Evolutionary conservation across 1,284 basidiomycete species (phyloP), one percentile per base, ranked within the genome.

Genomic region (Cystobasidium pallidum): DNA sequence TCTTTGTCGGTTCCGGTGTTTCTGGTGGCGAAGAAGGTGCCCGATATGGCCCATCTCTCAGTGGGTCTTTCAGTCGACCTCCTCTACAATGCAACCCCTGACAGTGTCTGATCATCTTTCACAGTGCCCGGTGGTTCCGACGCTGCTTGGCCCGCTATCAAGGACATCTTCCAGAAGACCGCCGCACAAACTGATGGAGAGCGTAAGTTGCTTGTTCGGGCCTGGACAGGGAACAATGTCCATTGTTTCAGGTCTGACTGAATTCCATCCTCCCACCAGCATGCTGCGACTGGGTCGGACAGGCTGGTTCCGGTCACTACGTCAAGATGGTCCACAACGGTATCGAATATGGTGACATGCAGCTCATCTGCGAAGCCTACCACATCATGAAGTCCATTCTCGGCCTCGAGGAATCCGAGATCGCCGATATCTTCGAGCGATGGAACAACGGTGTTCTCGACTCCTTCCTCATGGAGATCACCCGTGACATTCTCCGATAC

Each of bases 301-400:
- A 92, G 82, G 90, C 88, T 75, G 96, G 95, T 78, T 86, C 94
- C 54, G 92, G 93, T 58, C 92, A 94, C 86, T 95, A 94, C 82
- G 91, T 94, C 82, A 97, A 96, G 87, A 94, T 98, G 95, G 96
- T 99, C 75, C 96, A 84, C 83, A 84, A 84, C 81, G 83, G 93
- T 85, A 97, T 97, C 82, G 94, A 97, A 83, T 99, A 99, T 83
- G 96, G 96, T 83, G 96, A 99, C 85, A 99, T 99, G 96, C 96
- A 99, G 84, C 86, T 99, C 81, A 99, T 99, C 79, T 91, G 93
- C 77, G 96, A 99, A 84, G 93, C 91, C 21, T 97, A 96, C 82
- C 94, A 98, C 82, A 97, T 99, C 83, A 89, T 99, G 81, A 96
- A 95, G 83, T 91, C 92, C 78, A 96, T 95, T 78, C 89, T 99